These are phyloP conservation scores for Eucalyptus caleyi DNA, from an alignment of 345 rosid species.

Conservation along the genomic window DNA sequence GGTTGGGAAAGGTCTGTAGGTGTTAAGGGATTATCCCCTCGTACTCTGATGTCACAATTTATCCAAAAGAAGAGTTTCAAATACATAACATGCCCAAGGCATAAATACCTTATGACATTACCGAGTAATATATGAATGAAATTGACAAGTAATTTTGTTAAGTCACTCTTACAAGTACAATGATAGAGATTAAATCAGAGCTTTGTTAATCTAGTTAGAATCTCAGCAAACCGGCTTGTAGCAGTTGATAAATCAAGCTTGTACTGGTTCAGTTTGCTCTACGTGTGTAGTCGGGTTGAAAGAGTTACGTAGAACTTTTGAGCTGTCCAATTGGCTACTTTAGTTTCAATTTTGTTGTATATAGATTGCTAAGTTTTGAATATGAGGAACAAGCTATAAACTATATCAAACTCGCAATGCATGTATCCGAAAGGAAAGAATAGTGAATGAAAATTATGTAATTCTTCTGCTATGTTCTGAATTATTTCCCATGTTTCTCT, in stretches of 20 bases:
- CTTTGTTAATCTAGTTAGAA: not conserved
- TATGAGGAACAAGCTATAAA: not conserved
- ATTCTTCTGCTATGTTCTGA: not conserved
- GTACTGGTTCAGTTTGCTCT: not conserved
- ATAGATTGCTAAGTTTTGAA: not conserved
- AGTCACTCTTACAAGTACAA: rapidly evolving
- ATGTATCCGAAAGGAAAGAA: no score
- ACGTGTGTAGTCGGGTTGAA: not conserved
- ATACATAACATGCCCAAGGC: not conserved
- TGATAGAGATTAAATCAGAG: no score
- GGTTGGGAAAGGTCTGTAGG: not conserved
- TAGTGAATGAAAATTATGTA: not conserved
- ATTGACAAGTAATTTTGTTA: not conserved
- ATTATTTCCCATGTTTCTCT: not conserved
- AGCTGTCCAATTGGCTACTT: not conserved
- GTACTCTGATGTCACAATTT: not conserved
- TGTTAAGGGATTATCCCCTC: not conserved
- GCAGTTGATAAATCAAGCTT: not conserved
- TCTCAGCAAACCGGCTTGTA: rapidly evolving
- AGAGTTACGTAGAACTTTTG: rapidly evolving
- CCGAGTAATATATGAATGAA: not conserved
- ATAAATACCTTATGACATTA: not conserved
- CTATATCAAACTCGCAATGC: not conserved
- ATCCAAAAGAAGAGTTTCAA: not conserved
- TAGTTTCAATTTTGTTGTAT: no score